Evolutionary conservation across 2,329 filamentous ascomycete species (phyloP).

Genomic region (Alternaria ethzedia): DNA sequence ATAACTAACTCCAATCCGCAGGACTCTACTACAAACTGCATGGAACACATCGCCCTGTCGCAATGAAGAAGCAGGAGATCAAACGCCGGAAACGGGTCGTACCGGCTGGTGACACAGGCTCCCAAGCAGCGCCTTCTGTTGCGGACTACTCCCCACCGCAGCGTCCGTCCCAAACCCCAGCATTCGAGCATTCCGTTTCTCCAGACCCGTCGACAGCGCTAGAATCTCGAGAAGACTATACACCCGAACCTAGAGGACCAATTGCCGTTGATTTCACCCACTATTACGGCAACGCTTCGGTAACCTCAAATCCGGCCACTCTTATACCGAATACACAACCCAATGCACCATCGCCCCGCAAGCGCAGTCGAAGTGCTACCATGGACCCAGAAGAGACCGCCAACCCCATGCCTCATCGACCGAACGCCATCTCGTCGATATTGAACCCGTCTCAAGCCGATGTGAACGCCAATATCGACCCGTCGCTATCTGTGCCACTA

Average conservation of each 20-base stretch:
- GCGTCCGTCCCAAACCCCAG: slow-evolving; percentile 35
- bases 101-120: slow-evolving; percentile 66
- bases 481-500: slow-evolving; percentile 32
- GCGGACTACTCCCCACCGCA: slow-evolving; percentile 39
- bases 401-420: slow-evolving; percentile 38
- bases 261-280: slow-evolving; percentile 48
- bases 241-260: slow-evolving; percentile 36
- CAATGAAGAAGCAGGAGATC: slow-evolving; percentile 99
- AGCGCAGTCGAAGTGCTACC: slow-evolving; percentile 46
- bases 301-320: slow-evolving; percentile 21
- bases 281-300: slow-evolving; percentile 30
- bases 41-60: slow-evolving; percentile 87
- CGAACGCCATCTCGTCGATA: slow-evolving; percentile 44
- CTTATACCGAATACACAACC: slow-evolving; percentile 23
- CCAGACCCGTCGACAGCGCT: slow-evolving; percentile 41
- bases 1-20: slow-evolving; percentile 48
- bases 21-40: slow-evolving; percentile 97
- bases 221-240: slow-evolving; percentile 37
- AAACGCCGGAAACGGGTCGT: slow-evolving; percentile 95
- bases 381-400: slow-evolving; percentile 36
- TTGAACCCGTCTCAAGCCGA: slow-evolving; percentile 37
- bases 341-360: slow-evolving; percentile 37
- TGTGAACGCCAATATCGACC: slow-evolving; percentile 40
- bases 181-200: slow-evolving; percentile 43
- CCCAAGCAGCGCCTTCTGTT: slow-evolving; percentile 36